phyloP scores from a whole-genome alignment of 331 rosid genomes.

The Erythrophleum ivorense region DNA sequence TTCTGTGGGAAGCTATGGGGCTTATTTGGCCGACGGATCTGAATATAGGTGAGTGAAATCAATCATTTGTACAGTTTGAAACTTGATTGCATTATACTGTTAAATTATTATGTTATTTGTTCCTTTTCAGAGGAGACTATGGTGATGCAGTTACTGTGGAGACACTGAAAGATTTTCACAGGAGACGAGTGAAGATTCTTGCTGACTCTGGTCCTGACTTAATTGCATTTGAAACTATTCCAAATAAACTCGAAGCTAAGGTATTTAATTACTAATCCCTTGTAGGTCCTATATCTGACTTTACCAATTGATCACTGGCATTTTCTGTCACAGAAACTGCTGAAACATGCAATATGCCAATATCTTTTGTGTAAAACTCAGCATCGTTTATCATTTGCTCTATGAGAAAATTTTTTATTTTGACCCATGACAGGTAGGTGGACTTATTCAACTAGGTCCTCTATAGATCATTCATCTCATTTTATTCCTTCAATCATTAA shows the following conservation, averaged over 20 bases:
- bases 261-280: slow-evolving; percentile 30
- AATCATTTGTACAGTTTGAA: neutral
- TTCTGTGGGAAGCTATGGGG: slow-evolving; percentile 94
- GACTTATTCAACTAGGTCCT: too few species aligned
- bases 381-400: too few species aligned
- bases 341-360: too few species aligned
- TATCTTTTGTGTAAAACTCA: too few species aligned
- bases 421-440: too few species aligned
- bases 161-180: slow-evolving; percentile 76
- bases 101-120: neutral
- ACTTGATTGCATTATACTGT: too few species aligned
- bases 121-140: slow-evolving; percentile 59
- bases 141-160: slow-evolving; percentile 64
- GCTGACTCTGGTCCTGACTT: slow-evolving; percentile 75
- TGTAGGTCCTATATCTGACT: too few species aligned
- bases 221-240: slow-evolving; percentile 91
- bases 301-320: too few species aligned
- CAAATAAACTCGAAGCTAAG: slow-evolving; percentile 83
- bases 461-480: too few species aligned
- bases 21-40: slow-evolving; percentile 89
- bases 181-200: slow-evolving; percentile 77
- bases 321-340: too few species aligned
- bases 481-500: too few species aligned
- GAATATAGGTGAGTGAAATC: slow-evolving; percentile 61
- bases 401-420: too few species aligned